Conservation (phyloP, 2,329 filamentous ascomycete species). For the Penicillium sp. region DNA sequence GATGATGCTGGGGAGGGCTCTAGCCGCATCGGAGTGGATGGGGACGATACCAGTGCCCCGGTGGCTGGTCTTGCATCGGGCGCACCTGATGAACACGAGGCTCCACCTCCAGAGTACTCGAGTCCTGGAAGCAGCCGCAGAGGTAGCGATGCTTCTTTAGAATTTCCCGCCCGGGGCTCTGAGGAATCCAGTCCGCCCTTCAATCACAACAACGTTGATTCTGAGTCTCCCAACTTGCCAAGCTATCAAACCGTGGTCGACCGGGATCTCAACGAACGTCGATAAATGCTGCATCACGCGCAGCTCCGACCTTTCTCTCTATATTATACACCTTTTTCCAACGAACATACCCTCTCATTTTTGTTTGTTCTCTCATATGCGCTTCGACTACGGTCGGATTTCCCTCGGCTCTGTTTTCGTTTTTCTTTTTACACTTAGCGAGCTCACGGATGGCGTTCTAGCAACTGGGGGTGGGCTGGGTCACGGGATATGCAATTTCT, state of each 20-base stretch:
- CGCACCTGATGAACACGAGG: conserved; percentile 32
- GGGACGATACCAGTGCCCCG: conserved; percentile 14
- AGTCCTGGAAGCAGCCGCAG: conserved; percentile 58
- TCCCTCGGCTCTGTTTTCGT: conserved; percentile 12
- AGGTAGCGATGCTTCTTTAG: conserved; percentile 57
- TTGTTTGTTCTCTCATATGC: background rate
- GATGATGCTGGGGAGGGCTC: conserved; percentile 73
- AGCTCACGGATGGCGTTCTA: conserved; percentile 27
- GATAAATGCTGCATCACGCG: conserved; percentile 8
- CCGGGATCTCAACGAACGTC: conserved; percentile 10
- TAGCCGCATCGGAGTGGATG: conserved; percentile 49
- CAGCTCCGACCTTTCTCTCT: background rate
- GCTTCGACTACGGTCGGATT: conserved; percentile 2
- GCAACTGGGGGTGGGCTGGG: conserved; percentile 16
- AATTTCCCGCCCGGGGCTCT: conserved; percentile 15
- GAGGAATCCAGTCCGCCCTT: background rate
- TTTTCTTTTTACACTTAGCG: conserved; percentile 25
- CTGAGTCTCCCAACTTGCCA: conserved; percentile 16
- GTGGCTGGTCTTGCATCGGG: conserved; percentile 27
- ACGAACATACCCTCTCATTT: conserved; percentile 18
- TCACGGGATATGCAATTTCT: conserved; percentile 11
- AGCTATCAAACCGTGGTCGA: conserved; percentile 26
- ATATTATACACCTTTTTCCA: conserved; percentile 6
- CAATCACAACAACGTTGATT: background rate
- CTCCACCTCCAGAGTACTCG: conserved; percentile 54